phyloP scores from a whole-genome alignment of 148 eudicot species.

The Salicornia ramosissima region DNA sequence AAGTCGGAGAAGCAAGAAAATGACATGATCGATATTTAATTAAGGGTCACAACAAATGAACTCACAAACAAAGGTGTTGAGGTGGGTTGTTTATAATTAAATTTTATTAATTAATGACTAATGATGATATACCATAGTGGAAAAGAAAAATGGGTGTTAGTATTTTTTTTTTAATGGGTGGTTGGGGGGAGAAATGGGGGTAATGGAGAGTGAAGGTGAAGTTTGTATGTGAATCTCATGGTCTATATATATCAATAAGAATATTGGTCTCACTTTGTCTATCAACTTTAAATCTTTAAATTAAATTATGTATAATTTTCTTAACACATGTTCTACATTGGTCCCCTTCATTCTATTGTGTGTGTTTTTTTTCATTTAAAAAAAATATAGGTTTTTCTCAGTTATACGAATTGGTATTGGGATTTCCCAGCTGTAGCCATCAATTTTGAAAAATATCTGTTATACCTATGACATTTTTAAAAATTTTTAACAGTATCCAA shows the following conservation, averaged over 20 bases:
- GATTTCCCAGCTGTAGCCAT: no score
- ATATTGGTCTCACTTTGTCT: neutral
- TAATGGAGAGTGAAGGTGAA: slow-evolving; percentile 4
- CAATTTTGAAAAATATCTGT: no score
- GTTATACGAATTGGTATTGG: no score
- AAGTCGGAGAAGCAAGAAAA: slow-evolving; percentile 54
- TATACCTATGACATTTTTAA: no score
- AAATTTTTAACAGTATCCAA: no score
- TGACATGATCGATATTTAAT: slow-evolving; percentile 33
- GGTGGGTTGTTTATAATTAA: no score
- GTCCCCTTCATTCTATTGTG: neutral
- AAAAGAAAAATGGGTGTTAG: slow-evolving; percentile 1
- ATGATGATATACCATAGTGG: slow-evolving; percentile 3
- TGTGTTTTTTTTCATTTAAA: no score
- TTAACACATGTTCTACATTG: neutral
- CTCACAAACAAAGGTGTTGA: no score
- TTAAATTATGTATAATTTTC: neutral
- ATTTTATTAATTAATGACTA: no score
- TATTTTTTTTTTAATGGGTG: no score
- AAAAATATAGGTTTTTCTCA: no score
- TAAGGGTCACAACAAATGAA: no score
- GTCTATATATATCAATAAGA: slow-evolving; percentile 11
- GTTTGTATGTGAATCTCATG: slow-evolving; percentile 10
- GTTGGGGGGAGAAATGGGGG: slow-evolving; percentile 8
- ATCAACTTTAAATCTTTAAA: neutral